Percentiles rank a stretch among this genome's conserved stretches.
Conservation (phyloP, 2,329 filamentous ascomycete species). For the Scedosporium minutisporum region DNA sequence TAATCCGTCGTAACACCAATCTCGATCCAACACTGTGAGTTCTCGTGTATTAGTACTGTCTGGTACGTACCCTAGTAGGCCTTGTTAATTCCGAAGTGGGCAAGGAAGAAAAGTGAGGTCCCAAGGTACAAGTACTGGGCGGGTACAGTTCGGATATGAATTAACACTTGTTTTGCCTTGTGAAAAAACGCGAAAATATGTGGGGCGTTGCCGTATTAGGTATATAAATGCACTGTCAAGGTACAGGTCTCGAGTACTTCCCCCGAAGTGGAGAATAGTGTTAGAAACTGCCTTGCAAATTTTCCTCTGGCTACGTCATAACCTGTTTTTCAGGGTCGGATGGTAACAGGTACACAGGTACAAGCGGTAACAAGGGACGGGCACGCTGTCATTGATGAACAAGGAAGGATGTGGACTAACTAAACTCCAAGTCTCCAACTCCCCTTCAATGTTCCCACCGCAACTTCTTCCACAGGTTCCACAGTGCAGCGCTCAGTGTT, state of each 20-base stretch:
- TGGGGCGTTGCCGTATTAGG: not conserved
- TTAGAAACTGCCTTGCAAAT: constrained; percentile 7
- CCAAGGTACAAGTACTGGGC: not conserved
- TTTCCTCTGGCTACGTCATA: constrained; percentile 8
- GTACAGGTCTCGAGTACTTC: not conserved
- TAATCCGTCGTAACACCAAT: not conserved
- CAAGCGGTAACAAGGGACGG: not conserved
- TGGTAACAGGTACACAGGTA: constrained; percentile 8
- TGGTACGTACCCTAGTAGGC: not conserved
- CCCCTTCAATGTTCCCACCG: not conserved
- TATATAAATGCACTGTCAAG: not conserved
- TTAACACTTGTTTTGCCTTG: not conserved
- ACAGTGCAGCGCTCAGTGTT: too few relatives aligned
- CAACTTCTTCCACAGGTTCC: not conserved
- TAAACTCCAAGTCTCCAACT: not conserved
- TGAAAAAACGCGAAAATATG: not conserved
- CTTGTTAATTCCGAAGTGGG: not conserved
- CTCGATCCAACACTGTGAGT: not conserved
- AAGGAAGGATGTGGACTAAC: not conserved
- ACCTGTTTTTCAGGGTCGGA: constrained; percentile 7
- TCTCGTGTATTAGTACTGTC: not conserved
- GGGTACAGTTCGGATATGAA: not conserved
- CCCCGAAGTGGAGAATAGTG: constrained; percentile 1
- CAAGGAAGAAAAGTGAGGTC: not conserved
- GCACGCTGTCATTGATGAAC: not conserved